Evolutionary conservation across 2,329 filamentous ascomycete genomes (phyloP), one percentile per base, ranked within the genome.

Genomic region (Scytalidium lignicola): DNA sequence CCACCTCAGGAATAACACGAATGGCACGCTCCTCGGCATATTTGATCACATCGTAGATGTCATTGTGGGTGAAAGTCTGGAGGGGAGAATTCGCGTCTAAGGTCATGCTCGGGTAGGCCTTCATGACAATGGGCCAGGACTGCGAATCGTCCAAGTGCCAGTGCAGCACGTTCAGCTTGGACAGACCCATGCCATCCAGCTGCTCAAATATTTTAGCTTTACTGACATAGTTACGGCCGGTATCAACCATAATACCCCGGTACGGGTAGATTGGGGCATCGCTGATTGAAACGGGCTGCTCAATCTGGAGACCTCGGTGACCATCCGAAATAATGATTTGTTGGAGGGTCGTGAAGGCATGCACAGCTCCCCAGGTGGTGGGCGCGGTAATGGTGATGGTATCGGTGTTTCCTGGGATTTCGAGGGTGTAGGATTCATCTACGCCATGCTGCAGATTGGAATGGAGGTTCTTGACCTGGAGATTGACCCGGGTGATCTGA

Each of bases 121-220:
- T 83, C 47, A 95, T 83, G 58, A 88, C 86, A 17, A 95, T 72
- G 0, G 89, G 89, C 85, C 88, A 93, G 3, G 87, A 86, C 67
- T 93, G 88, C 9, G 85, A 83, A 66, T 93, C 88, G 7, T 87
- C 91, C 44, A 84, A 74, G 70, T 93, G 88, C 51, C 90, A 74
- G 65, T 92, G 88, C 51, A 93, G 75, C 4, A 83, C 76, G 69
- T 92, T 92, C 73, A 93, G 76, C 71, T 93, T 92, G 69, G 83
- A 88, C 75, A 83, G 88, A 1, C 85, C 73, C 60, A 86, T 70
- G 41, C 82, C 86, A 62, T 93, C 86, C 55, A 95, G 85, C 51
- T 83, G 88, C 44, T 83, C 81, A 60, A 83, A 77, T 59, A 95
- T 82, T 59, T 88, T 80, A n/a, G 73, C 65, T 20, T 88, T 70